Evolutionary conservation across 768 basidiomycete species (phyloP).

Genomic region (Agaricus subrufescens): DNA sequence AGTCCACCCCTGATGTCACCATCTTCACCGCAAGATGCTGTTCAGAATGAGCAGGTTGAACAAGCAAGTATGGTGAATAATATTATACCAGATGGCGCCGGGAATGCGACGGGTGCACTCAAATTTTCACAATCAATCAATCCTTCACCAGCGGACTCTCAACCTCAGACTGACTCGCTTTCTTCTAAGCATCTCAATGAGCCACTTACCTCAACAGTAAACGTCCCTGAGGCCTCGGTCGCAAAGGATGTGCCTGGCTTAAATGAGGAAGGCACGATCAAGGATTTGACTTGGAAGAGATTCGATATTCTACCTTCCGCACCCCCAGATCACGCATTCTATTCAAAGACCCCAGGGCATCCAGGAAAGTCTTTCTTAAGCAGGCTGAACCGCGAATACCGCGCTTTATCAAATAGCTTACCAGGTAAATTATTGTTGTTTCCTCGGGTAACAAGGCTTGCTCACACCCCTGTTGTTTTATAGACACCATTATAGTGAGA

Average conservation of each 20-base stretch:
- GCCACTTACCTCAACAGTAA: constrained; percentile 3
- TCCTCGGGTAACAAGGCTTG: neutral
- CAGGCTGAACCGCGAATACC: constrained; percentile 81
- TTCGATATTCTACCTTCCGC: constrained; percentile 76
- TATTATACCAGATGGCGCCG: neutral
- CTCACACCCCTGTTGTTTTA: neutral
- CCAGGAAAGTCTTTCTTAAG: constrained; percentile 71
- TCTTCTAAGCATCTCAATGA: neutral
- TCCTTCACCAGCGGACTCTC: neutral
- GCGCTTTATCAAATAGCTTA: constrained; percentile 68
- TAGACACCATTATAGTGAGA: constrained; percentile 85
- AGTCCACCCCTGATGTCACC: neutral
- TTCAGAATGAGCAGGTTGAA: constrained; percentile 4
- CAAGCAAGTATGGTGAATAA: constrained; percentile 2
- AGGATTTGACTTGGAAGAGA: constrained; percentile 54
- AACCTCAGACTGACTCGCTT: neutral
- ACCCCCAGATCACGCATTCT: constrained; percentile 82
- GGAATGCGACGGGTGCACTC: neutral
- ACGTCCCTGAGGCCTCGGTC: constrained; percentile 10
- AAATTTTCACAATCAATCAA: constrained; percentile 1
- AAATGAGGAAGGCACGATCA: constrained; percentile 25
- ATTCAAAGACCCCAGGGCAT: constrained; percentile 51
- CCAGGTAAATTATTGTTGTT: constrained; percentile 57
- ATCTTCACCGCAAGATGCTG: neutral
- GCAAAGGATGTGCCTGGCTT: neutral